These are phyloP conservation scores for Pichia eremophila DNA, from an alignment of 805 yeast genomes.

Conservation along the genomic window DNA sequence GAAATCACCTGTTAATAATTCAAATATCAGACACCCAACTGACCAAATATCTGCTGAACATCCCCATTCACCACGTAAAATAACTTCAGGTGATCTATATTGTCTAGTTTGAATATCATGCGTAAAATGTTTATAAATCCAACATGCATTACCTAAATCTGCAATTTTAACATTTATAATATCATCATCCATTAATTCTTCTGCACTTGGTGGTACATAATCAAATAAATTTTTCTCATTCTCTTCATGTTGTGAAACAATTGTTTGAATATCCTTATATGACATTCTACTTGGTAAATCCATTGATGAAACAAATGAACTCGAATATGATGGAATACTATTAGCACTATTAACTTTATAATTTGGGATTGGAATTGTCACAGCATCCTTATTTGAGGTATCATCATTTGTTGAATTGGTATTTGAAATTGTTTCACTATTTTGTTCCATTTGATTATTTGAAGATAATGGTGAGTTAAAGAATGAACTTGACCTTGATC, in stretches of 20 bases:
- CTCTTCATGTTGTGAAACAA: constrained; percentile 32
- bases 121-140: constrained; percentile 71
- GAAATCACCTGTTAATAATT: constrained; percentile 88
- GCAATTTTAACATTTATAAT: constrained; percentile 78
- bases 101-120: constrained; percentile 88
- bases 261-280: constrained; percentile 24
- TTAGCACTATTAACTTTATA: neutral
- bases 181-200: constrained; percentile 34
- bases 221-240: constrained; percentile 23
- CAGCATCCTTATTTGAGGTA: constrained; percentile 5
- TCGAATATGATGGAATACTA: neutral
- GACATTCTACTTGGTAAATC: constrained; percentile 17
- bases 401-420: constrained; percentile 2
- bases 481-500: constrained; percentile 35
- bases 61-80: constrained; percentile 83
- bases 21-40: constrained; percentile 85
- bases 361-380: constrained; percentile 10
- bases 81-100: constrained; percentile 84
- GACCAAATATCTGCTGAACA: constrained; percentile 95
- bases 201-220: constrained; percentile 28
- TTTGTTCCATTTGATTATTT: neutral
- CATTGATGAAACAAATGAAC: constrained; percentile 2
- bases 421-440: neutral
- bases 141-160: constrained; percentile 89
- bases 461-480: constrained; percentile 17